These are phyloP conservation scores for Hemileccinum rubropunctum DNA, from an alignment of 768 basidiomycete genomes.

Conservation along the genomic window DNA sequence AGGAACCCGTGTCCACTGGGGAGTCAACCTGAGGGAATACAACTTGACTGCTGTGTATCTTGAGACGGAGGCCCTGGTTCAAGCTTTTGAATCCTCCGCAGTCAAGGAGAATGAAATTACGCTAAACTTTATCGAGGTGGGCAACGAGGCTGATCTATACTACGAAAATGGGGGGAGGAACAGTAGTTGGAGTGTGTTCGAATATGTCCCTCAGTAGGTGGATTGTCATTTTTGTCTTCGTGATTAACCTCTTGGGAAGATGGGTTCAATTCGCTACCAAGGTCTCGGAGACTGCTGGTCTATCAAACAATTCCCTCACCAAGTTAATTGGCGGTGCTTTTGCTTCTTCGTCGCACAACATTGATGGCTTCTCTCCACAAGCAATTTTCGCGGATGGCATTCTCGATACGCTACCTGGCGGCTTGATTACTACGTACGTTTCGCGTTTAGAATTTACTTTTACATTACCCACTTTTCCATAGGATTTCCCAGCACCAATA, in stretches of 20 bases:
- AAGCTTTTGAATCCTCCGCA: conserved; percentile 43
- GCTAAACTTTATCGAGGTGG: conserved; percentile 59
- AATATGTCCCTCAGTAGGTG: conserved; percentile 52
- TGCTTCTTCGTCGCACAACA: conserved; percentile 45
- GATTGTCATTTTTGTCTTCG: background rate
- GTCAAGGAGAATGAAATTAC: conserved; percentile 41
- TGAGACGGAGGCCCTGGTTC: conserved; percentile 45
- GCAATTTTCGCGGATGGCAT: conserved; percentile 51
- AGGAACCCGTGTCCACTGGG: conserved; percentile 67
- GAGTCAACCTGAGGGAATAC: conserved; percentile 57
- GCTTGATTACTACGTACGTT: conserved; percentile 52
- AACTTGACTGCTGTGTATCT: conserved; percentile 51
- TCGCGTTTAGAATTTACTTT: background rate
- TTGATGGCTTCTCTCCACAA: conserved; percentile 57
- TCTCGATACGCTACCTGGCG: conserved; percentile 45
- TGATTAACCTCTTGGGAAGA: conserved; percentile 27
- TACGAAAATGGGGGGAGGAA: conserved; percentile 41
- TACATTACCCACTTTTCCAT: background rate
- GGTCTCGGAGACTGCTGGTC: conserved; percentile 39
- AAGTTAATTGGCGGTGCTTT: conserved; percentile 51
- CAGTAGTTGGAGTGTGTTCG: conserved; percentile 36
- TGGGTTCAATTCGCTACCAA: conserved; percentile 48
- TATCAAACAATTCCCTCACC: conserved; percentile 38
- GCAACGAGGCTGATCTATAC: conserved; percentile 63
- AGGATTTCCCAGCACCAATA: conserved; percentile 38